Evolutionary conservation across 139 green algal genomes (phyloP).

Genomic region (Auxenochlorella protothecoides): DNA sequence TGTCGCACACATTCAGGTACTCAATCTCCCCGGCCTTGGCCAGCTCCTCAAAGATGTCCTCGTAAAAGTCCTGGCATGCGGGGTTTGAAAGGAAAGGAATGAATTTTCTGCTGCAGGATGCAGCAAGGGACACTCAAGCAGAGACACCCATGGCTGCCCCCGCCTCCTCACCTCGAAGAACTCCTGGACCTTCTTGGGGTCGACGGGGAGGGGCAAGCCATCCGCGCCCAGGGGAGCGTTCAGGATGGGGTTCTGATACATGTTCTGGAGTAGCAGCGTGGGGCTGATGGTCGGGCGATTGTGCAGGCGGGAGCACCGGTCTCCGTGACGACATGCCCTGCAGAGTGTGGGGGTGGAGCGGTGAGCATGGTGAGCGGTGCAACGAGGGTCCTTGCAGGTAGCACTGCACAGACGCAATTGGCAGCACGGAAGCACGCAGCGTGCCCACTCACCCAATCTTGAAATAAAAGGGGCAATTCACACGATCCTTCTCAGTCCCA

Average conservation of each 20-base stretch:
- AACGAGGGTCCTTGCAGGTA: no score
- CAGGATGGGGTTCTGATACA: conserved; percentile 92
- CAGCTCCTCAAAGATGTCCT: conserved; percentile 97
- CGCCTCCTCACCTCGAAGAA: conserved; percentile 66
- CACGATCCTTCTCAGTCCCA: conserved; percentile 93
- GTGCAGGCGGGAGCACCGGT: conserved; percentile 93
- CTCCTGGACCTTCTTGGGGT: conserved; percentile 72
- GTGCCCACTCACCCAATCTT: conserved; percentile 16
- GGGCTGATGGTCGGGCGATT: conserved; percentile 88
- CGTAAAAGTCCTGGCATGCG: conserved; percentile 83
- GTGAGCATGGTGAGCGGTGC: no score
- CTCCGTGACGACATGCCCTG: conserved; percentile 87
- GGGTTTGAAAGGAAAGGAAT: background rate
- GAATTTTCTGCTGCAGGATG: background rate
- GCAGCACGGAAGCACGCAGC: conserved; percentile 37
- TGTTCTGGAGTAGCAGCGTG: conserved; percentile 85
- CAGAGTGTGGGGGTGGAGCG: conserved; percentile 21
- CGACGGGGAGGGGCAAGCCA: conserved; percentile 69
- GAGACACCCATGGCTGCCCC: background rate
- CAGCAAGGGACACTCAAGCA: background rate
- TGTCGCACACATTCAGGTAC: conserved; percentile 96
- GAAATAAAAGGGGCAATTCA: conserved; percentile 52
- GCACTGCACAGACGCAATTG: no score
- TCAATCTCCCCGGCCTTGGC: conserved; percentile 86
- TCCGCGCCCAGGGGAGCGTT: conserved; percentile 73